Percentiles rank a stretch among this genome's conserved stretches.
Conservation (phyloP, 805 yeast genomes). For the Tetrapisispora taiwanensis region DNA sequence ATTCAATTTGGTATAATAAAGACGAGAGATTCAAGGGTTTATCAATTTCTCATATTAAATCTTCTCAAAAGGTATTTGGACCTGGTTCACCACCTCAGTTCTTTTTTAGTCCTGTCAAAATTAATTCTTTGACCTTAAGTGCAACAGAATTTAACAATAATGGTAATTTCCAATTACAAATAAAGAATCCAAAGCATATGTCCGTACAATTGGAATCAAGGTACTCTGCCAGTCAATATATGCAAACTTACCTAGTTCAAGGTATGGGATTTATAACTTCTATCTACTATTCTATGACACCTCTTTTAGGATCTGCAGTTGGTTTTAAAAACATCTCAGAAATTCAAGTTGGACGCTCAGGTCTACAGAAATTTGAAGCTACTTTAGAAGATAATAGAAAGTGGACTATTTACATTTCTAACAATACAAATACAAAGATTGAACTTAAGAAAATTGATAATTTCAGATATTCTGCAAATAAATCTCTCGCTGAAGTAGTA, state of each 20-base stretch:
- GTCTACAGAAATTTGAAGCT: slow-evolving; percentile 38
- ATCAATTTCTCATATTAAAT: slow-evolving; percentile 55
- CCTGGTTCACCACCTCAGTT: slow-evolving; percentile 47
- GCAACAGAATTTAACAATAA: slow-evolving; percentile 33
- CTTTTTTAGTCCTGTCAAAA: slow-evolving; percentile 59
- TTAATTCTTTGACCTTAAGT: slow-evolving; percentile 45
- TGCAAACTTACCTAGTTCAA: slow-evolving; percentile 44
- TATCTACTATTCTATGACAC: slow-evolving; percentile 37
- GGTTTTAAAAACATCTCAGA: slow-evolving; percentile 41
- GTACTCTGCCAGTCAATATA: slow-evolving; percentile 11
- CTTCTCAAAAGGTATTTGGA: slow-evolving; percentile 56
- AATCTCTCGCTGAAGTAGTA: slow-evolving; percentile 33
- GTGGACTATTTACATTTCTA: slow-evolving; percentile 26
- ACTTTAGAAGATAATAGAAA: slow-evolving; percentile 43
- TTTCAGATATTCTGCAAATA: slow-evolving; percentile 15
- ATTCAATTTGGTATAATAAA: slow-evolving; percentile 56
- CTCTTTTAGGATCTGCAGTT: slow-evolving; percentile 42
- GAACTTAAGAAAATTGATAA: slow-evolving; percentile 8
- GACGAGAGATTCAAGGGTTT: slow-evolving; percentile 44
- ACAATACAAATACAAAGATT: background rate
- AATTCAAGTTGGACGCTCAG: background rate
- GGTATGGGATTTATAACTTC: slow-evolving; percentile 54
- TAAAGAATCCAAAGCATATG: slow-evolving; percentile 19
- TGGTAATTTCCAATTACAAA: slow-evolving; percentile 9
- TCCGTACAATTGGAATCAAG: slow-evolving; percentile 17